A percentile compares a stretch with the other conserved stretches of the same genome.
These are phyloP conservation scores for Syzygium jambos DNA, from an alignment of 345 rosid species.

Conservation along the genomic window DNA sequence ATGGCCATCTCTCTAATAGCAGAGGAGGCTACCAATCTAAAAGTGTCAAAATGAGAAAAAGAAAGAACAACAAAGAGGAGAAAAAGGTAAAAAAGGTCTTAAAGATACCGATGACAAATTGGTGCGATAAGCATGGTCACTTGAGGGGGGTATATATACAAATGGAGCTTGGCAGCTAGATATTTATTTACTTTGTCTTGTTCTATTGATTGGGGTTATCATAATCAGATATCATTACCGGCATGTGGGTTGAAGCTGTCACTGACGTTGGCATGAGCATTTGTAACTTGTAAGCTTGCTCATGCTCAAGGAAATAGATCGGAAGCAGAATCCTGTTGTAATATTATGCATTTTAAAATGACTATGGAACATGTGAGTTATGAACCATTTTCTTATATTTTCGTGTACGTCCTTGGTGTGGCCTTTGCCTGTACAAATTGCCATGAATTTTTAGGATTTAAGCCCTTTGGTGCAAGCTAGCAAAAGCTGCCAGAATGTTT, in stretches of 20 bases:
- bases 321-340: background rate
- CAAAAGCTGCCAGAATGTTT: background rate
- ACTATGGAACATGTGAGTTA: background rate
- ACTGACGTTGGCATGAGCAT: slow-evolving; percentile 9
- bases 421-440: background rate
- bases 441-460: background rate
- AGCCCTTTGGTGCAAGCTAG: background rate
- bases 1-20: slow-evolving; percentile 31
- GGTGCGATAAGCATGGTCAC: background rate
- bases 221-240: background rate
- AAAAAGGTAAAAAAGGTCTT: background rate
- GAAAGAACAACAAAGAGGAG: background rate
- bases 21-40: background rate
- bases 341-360: background rate
- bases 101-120: background rate
- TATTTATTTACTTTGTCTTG: slow-evolving; percentile 2
- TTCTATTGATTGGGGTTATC: background rate
- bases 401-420: background rate
- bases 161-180: background rate
- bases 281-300: background rate
- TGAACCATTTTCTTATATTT: background rate
- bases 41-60: background rate
- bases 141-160: background rate
- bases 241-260: slow-evolving; percentile 36
- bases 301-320: background rate